Evolutionary conservation across 805 yeast genomes (phyloP), one percentile per base, ranked within the genome.

Genomic region (Isabelozyma pseudorhagii): DNA sequence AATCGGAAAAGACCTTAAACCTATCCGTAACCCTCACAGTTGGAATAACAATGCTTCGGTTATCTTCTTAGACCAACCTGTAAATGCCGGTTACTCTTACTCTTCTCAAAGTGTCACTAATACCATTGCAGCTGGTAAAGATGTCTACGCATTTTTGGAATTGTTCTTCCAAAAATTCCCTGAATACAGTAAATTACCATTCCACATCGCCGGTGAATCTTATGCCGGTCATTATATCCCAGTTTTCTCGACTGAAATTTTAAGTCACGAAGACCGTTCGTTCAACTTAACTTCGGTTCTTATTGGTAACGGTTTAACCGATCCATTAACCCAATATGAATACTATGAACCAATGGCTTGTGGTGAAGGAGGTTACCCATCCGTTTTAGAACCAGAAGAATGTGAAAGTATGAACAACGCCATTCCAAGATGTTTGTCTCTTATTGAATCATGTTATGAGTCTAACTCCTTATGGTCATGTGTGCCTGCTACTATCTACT

Each of bases 301-400:
- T 64, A 92, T 92, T 61, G 98, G 98, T 54, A 92, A 92, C 66
- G 97, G 98, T 47, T 81, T 92, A 57, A 89, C 96, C 36, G 96
- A 90, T 66, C 87, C 96, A 3, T 73, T 86, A 51, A 78, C 80
- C 42, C 97, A 91, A 75, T 84, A 86, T 62, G 79, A 80, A 50
- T 83, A 84, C 67, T 91, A 89, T 64, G 82, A 86, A 67, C 96
- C 96, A 55, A 92, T 93, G 97, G 96, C 96, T 4, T 93, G 98
- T 69, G 94, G 96, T 47, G 66, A 79, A 56, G 96, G 97, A 55
- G 97, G 97, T 5, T 83, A 83, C 60, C 85, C 85, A 15, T 74
- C 92, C 14, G 90, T 90, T 2, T 74, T 90, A 54, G 72, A 80
- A 14, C 84, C 83, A n/a, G 83, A 80, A 47, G 82, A 81, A 53